Evolutionary conservation across 2,329 filamentous ascomycete genomes (phyloP).

Genomic region (Sporothrix humicola): DNA sequence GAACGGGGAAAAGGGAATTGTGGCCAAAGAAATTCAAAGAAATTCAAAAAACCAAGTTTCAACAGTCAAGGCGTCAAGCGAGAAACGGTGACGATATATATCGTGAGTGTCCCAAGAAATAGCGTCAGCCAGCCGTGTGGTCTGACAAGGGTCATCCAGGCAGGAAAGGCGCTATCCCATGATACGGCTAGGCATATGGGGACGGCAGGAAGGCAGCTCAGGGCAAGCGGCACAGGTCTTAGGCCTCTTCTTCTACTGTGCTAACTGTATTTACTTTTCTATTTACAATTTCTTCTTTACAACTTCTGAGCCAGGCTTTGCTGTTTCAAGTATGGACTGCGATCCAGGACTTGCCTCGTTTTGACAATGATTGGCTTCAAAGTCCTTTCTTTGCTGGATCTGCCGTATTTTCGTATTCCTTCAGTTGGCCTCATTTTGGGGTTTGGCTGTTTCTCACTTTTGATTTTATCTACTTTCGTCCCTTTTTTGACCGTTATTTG

Average conservation of each 20-base stretch:
- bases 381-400: too few relatives aligned
- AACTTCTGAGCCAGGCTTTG: too few relatives aligned
- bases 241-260: not conserved
- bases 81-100: constrained; percentile 23
- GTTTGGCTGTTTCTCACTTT: not conserved
- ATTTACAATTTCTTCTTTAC: too few relatives aligned
- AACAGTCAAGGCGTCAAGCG: constrained; percentile 5
- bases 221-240: not conserved
- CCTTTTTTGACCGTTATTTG: not conserved
- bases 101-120: not conserved
- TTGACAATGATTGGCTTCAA: too few relatives aligned
- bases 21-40: not conserved
- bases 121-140: not conserved
- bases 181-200: not conserved
- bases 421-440: not conserved
- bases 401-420: not conserved
- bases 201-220: not conserved
- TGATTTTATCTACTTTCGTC: not conserved
- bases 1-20: too few relatives aligned
- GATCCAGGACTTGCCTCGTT: not conserved
- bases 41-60: not conserved
- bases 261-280: too few relatives aligned
- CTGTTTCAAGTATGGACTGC: constrained; percentile 11
- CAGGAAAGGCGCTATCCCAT: not conserved
- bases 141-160: constrained; percentile 17